These are phyloP conservation scores for Brassica carinata DNA, from an alignment of 345 rosid species.

Conservation along the genomic window DNA sequence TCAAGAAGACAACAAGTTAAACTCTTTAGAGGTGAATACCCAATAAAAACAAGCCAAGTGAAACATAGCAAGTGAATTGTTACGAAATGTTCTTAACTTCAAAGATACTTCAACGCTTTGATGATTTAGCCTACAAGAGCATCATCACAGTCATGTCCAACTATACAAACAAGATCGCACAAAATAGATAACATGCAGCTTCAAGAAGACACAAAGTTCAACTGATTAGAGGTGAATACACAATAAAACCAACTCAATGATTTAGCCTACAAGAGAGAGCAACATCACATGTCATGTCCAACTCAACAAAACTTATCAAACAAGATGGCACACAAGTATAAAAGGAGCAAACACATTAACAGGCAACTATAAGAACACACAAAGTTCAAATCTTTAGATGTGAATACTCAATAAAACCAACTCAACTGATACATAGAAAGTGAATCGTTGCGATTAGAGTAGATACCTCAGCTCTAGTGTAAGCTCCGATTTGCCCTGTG, in stretches of 20 bases:
- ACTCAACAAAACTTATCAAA: too few species aligned
- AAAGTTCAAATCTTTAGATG: background rate
- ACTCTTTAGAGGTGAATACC: background rate
- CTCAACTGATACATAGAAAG: background rate
- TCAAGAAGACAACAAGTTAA: background rate
- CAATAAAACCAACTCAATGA: too few species aligned
- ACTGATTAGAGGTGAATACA: background rate
- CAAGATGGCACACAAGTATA: too few species aligned
- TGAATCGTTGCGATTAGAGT: background rate
- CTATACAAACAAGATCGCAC: background rate
- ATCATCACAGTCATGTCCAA: too few species aligned
- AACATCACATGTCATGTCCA: too few species aligned
- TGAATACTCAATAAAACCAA: background rate
- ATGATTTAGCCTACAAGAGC: too few species aligned
- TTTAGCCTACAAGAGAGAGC: too few species aligned
- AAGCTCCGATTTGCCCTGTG: constrained; percentile 73
- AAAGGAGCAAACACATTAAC: too few species aligned
- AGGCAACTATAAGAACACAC: background rate
- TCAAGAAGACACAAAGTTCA: background rate
- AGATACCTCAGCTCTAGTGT: constrained; percentile 71
- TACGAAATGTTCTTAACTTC: too few species aligned
- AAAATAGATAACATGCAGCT: background rate
- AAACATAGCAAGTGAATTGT: background rate
- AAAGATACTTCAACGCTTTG: too few species aligned
- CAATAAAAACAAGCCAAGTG: background rate